These are phyloP conservation scores for Sugiyamaella neomexicana DNA, from an alignment of 1,139 yeast genomes.

Conservation along the genomic window DNA sequence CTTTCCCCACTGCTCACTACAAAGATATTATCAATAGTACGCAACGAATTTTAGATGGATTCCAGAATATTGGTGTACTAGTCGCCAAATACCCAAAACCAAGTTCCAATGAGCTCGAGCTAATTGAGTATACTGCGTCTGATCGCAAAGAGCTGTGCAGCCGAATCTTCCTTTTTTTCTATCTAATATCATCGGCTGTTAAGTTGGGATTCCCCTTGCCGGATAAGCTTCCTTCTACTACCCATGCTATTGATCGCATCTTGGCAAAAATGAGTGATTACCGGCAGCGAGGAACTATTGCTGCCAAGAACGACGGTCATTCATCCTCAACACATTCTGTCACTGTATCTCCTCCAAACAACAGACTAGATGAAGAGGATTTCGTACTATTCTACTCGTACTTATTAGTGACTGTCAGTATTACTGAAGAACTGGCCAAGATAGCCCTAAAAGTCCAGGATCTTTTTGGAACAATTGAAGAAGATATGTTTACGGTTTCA, in stretches of 20 bases:
- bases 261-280: slow-evolving; percentile 53
- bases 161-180: slow-evolving; percentile 68
- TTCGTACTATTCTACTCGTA: slow-evolving; percentile 75
- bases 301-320: neutral
- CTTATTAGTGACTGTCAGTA: slow-evolving; percentile 66
- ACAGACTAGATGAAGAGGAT: slow-evolving; percentile 51
- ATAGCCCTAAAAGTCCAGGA: slow-evolving; percentile 56
- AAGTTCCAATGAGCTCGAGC: slow-evolving; percentile 55
- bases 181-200: slow-evolving; percentile 77
- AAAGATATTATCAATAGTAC: slow-evolving; percentile 54
- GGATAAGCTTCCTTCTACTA: slow-evolving; percentile 72
- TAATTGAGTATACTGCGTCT: slow-evolving; percentile 53
- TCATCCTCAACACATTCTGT: neutral
- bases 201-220: slow-evolving; percentile 76
- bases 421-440: slow-evolving; percentile 62
- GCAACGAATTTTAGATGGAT: slow-evolving; percentile 68
- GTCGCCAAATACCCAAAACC: slow-evolving; percentile 61
- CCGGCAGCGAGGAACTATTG: slow-evolving; percentile 27
- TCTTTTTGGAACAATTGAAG: slow-evolving; percentile 63
- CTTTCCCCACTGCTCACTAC: slow-evolving; percentile 60
- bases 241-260: slow-evolving; percentile 70
- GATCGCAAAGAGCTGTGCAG: slow-evolving; percentile 72
- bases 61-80: slow-evolving; percentile 68
- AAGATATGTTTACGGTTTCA: slow-evolving; percentile 46
- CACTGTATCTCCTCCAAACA: neutral